Evolutionary conservation across 148 eudicot species (phyloP), one percentile per base, ranked within the genome.

Genomic region (Chenopodium album): DNA sequence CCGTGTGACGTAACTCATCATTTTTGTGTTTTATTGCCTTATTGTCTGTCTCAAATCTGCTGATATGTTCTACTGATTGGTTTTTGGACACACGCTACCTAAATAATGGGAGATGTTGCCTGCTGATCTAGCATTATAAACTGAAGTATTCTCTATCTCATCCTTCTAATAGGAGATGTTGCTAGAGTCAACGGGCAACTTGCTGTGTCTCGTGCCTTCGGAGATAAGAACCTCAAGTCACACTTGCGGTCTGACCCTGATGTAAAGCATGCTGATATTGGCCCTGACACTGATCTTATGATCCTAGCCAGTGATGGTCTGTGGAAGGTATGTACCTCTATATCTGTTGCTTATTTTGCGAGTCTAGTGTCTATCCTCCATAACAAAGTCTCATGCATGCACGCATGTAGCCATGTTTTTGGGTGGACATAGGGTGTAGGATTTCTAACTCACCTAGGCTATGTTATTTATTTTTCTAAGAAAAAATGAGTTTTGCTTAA

Each of bases 201-300:
- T 60, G 96, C 96, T 31, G 96, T 92, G 79, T 91, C 96, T 69
- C 91, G 96, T 62, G 96, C 96, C 69, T 92, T 92, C 68, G 96
- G 96, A 78, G 96, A 92, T 78, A 92, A 90, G 81, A 92, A 91
- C 85, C 88, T 92, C 77, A 92, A 92, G 81, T 75, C 85, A 22
- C 96, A 92, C 82, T 82, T 92, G 69, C 88, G 93, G 3, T 90
- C 90, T 66, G 96, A 92, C 78, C 96, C 96, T 44, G 96, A 92
- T 79, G 80, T 90, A 34, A 87, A 73, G 71, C 16, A 41, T 72
- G 90, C 89, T 32, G 90, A 90, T 75, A 83, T 91, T 65, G 83
- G 78, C 76, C 68, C 81, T 11, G 88, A 88, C 50, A 89, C 94
- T 4, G 96, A 92, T 79, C 80, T 92, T 79, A 71, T 91, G 73